phyloP scores from a whole-genome alignment of 2,329 filamentous ascomycete genomes.

The Fusarium pseudoanthophilum region DNA sequence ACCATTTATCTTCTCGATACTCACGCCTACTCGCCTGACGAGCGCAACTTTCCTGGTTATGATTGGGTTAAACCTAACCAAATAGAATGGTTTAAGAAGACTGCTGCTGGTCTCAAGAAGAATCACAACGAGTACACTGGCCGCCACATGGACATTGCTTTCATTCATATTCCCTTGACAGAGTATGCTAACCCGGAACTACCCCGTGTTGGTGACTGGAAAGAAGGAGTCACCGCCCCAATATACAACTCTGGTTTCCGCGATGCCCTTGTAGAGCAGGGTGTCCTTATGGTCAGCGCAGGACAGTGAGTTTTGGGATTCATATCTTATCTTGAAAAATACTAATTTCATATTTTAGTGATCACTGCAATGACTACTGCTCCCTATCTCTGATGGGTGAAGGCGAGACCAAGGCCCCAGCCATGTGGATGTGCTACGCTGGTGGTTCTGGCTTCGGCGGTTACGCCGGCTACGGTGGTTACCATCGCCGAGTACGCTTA shows the following conservation, averaged over 20 bases:
- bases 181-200: constrained; percentile 78
- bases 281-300: constrained; percentile 86
- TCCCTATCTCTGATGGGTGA: constrained; percentile 67
- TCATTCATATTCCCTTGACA: constrained; percentile 95
- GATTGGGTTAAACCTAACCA: constrained; percentile 97
- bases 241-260: constrained; percentile 92
- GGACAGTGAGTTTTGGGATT: constrained; percentile 76
- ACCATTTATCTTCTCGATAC: constrained; percentile 97
- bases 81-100: constrained; percentile 92
- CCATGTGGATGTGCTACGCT: constrained; percentile 98
- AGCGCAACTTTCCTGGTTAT: constrained; percentile 89
- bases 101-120: constrained; percentile 77
- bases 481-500: constrained; percentile 83
- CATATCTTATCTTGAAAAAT: background rate
- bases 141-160: constrained; percentile 94
- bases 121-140: constrained; percentile 87
- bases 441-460: constrained; percentile 93
- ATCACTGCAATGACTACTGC: constrained; percentile 98
- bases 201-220: constrained; percentile 74
- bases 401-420: constrained; percentile 64
- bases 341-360: constrained; percentile 56
- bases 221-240: constrained; percentile 87
- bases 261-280: constrained; percentile 86
- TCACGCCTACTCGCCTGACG: constrained; percentile 90
- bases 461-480: constrained; percentile 91